Conservation (phyloP, 1,284 basidiomycete species). For the Leccinum angustisporum region DNA sequence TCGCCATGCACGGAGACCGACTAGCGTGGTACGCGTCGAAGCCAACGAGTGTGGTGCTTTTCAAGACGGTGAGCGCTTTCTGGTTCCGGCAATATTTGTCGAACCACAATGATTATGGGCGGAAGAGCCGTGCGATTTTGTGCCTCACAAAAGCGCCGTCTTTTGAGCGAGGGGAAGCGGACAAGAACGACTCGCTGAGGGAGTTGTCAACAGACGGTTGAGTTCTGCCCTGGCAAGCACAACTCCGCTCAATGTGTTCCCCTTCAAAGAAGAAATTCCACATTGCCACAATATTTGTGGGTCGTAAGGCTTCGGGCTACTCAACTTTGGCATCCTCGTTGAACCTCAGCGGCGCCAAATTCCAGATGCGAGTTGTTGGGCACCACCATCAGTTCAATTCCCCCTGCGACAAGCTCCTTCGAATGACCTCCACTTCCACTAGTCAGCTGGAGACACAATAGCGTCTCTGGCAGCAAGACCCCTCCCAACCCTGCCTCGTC, state of each 20-base stretch:
- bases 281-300: constrained; percentile 16
- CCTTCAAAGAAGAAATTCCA: constrained; percentile 12
- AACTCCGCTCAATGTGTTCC: constrained; percentile 22
- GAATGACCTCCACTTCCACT: neutral
- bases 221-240: constrained; percentile 5
- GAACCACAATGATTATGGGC: neutral
- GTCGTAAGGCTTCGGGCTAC: neutral
- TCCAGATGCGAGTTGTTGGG: neutral
- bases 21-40: neutral
- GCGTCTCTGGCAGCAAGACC: neutral
- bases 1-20: constrained; percentile 1
- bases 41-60: neutral
- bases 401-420: neutral
- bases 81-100: neutral
- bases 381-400: neutral
- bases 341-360: neutral
- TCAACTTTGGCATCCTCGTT: neutral
- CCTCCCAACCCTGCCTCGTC: neutral
- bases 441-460: neutral
- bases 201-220: neutral
- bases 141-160: neutral
- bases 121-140: constrained; percentile 9
- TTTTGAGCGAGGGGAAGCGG: neutral
- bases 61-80: constrained; percentile 14
- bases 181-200: neutral